These are phyloP conservation scores for Globisporangium camurandrum DNA, from an alignment of 352 stramenopile genomes.

Conservation along the genomic window DNA sequence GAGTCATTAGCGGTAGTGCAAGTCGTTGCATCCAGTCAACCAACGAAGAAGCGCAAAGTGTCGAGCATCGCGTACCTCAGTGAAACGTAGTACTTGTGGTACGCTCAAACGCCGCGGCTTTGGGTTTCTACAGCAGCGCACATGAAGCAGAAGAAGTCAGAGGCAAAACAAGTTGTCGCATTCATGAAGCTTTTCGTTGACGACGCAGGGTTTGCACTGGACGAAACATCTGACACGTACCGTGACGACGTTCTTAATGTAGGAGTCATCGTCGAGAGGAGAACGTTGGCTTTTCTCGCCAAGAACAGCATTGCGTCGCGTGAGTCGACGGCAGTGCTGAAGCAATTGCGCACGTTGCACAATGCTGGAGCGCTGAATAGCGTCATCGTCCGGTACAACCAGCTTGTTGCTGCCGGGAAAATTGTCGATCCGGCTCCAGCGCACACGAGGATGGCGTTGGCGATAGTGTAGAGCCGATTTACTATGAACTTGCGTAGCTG, in stretches of 20 bases:
- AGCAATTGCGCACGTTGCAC: too few species aligned
- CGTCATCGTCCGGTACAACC: too few species aligned
- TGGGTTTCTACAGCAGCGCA: not conserved
- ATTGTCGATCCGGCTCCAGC: too few species aligned
- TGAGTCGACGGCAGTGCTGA: too few species aligned
- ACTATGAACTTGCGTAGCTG: too few species aligned
- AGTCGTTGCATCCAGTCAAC: not conserved
- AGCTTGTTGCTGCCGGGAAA: too few species aligned
- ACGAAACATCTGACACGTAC: not conserved
- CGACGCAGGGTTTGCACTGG: not conserved
- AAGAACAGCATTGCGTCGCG: not conserved
- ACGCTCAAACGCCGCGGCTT: not conserved
- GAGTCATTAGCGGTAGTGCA: not conserved
- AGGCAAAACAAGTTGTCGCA: not conserved
- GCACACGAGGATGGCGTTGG: too few species aligned
- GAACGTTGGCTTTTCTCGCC: not conserved
- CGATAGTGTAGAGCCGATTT: too few species aligned
- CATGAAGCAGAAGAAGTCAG: not conserved
- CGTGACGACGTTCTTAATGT: not conserved
- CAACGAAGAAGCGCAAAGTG: not conserved
- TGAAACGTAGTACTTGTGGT: not conserved
- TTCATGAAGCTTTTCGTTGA: slow-evolving; percentile 1
- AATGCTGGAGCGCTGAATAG: too few species aligned
- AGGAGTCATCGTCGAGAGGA: not conserved
- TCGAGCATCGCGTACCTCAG: not conserved